These are phyloP conservation scores for Olyra latifolia DNA, from an alignment of 176 grass and related monocot species.

Conservation along the genomic window DNA sequence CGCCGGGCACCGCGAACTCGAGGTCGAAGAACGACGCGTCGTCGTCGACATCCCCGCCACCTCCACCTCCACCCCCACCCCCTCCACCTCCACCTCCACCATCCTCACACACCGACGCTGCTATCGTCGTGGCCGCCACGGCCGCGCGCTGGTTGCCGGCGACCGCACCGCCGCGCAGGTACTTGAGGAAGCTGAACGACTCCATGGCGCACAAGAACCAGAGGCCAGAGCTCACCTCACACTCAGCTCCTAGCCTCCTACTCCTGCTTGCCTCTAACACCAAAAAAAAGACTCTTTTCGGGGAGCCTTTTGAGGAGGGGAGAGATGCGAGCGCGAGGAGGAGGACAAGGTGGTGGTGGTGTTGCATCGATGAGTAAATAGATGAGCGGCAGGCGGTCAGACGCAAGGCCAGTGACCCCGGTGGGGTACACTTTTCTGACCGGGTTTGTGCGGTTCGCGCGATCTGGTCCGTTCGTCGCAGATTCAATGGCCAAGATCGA, in stretches of 20 bases:
- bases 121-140: slow-evolving; percentile 28
- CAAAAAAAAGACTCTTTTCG: slow-evolving; percentile 33
- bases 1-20: slow-evolving; percentile 79
- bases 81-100: slow-evolving; percentile 37
- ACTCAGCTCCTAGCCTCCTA: not conserved
- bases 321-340: not conserved
- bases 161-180: slow-evolving; percentile 58
- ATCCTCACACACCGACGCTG: slow-evolving; percentile 34
- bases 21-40: slow-evolving; percentile 96
- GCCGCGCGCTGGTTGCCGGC: slow-evolving; percentile 25
- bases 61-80: slow-evolving; percentile 3
- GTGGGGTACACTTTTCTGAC: not conserved
- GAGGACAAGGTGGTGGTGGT: not conserved
- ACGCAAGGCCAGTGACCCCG: not conserved
- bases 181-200: slow-evolving; percentile 86
- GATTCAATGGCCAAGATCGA: not conserved
- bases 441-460: not conserved
- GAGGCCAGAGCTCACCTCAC: slow-evolving; percentile 4
- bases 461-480: slow-evolving; percentile 3
- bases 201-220: slow-evolving; percentile 50
- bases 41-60: slow-evolving; percentile 49
- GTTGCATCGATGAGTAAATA: slow-evolving; percentile 31
- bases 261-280: not conserved
- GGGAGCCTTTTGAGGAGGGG: slow-evolving; percentile 33
- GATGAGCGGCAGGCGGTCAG: slow-evolving; percentile 23